Evolutionary conservation across 495 filamentous ascomycete genomes (phyloP).

Genomic region (Lophium mytilinum): DNA sequence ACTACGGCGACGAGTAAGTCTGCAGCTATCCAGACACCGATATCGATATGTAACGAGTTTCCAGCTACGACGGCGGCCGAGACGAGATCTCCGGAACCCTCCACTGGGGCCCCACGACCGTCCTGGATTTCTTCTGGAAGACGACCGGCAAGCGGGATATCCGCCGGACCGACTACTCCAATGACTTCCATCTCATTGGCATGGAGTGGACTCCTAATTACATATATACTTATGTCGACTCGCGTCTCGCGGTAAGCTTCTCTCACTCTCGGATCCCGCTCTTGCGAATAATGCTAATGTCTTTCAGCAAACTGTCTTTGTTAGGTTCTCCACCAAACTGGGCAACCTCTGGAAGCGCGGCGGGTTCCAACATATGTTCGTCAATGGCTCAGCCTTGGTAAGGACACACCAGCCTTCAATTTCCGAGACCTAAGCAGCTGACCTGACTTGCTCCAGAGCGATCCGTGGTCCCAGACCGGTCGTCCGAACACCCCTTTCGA

Average conservation of each 20-base stretch:
- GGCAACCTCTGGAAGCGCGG: constrained; percentile 12
- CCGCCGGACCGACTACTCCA: background rate
- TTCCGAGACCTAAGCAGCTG: constrained; percentile 5
- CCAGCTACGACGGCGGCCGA: background rate
- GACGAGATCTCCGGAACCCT: constrained; percentile 4
- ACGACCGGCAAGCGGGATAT: background rate
- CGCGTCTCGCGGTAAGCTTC: constrained; percentile 1
- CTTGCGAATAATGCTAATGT: constrained; percentile 3
- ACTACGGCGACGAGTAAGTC: background rate
- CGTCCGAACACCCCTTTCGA: constrained; percentile 2
- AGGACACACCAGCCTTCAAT: no score
- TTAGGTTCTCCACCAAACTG: background rate
- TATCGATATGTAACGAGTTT: background rate
- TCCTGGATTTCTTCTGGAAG: background rate
- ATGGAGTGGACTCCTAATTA: constrained; percentile 1
- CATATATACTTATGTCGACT: background rate
- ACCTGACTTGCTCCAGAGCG: background rate
- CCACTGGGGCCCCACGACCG: constrained; percentile 14
- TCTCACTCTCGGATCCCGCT: background rate
- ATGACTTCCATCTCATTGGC: background rate
- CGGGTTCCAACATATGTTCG: constrained; percentile 3
- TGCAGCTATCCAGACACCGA: background rate
- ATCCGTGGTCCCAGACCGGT: constrained; percentile 1
- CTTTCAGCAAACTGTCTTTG: background rate
- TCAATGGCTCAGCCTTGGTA: constrained; percentile 4